Base-by-base conservation (phyloP, 805 yeast species). In the Cyberlindnera americana region DNA sequence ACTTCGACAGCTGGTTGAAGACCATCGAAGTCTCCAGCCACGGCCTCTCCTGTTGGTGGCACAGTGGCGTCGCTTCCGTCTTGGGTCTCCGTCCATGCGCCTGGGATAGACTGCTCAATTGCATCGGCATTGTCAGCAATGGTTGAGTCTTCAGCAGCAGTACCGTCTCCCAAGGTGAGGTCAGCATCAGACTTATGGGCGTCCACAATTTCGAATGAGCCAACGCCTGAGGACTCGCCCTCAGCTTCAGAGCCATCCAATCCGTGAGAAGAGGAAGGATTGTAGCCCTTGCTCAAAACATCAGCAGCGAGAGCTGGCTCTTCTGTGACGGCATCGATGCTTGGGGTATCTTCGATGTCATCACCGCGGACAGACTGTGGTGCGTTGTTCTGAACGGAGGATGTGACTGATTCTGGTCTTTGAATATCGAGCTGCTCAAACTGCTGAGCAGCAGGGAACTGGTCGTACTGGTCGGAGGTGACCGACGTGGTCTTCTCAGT, bases 331-430 rank as follows among this genome's bases (percentile, higher is more conserved):
- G 53, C 43, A 16, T 37, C 50, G 19, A 37, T 38, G 48, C 16
- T 39, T 18, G 58, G 50, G 11, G 55, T 49, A 14, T 65, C 65
- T 11, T 60, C 61, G 37, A 50, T 55, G 23, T 59, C 68, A 46
- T 81, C 96, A 47, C 85, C 95, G 44, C 96, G 78, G 7, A 88
- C 95, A 17, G 95, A 85, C 62, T 79, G 77, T 0, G 97, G 90
- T 3, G 97, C 88, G 59, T 91, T 89, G 64, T 90, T 90, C 53
- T 84, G 91, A 24, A 89, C 95, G 31, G 95, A 85, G 0, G 96
- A 88, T 0, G 96, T 85, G 28, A 84, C 76, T 0, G 95, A 85
- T 43, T 81, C 84, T 2, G 95, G 85, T 52, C 93, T 69, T 26
- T 47, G 53, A 29, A 53, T 62, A 65, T 56, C 75, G 50, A 35